Evolutionary conservation across 225 moss, liverwort and hornwort species (phyloP).

Genomic region (Asterella californica): DNA sequence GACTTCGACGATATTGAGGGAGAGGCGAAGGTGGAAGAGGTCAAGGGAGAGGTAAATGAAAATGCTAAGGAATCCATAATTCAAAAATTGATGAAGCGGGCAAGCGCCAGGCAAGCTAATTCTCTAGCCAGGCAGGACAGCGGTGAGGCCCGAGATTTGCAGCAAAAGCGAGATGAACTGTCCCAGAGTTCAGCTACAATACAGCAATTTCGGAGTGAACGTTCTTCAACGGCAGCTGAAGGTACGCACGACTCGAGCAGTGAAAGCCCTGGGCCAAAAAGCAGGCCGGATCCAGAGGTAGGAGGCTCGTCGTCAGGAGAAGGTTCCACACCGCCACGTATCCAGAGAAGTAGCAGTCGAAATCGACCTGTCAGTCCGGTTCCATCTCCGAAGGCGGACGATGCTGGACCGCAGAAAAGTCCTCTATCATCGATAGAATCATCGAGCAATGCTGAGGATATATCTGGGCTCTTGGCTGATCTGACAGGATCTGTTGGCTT

Average conservation of each 20-base stretch:
- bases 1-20: background rate
- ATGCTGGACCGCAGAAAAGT: background rate
- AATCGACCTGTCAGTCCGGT: background rate
- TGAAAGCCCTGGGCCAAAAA: background rate
- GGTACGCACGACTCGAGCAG: no score
- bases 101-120: background rate
- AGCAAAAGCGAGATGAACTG: background rate
- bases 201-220: background rate
- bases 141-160: background rate
- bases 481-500: background rate
- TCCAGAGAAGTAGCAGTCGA: background rate
- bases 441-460: slow-evolving; percentile 11
- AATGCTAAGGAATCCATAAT: slow-evolving; percentile 18
- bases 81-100: slow-evolving; percentile 35
- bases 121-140: background rate
- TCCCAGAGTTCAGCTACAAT: background rate
- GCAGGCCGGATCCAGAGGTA: background rate
- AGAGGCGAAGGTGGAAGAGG: background rate
- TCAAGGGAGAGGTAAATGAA: background rate
- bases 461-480: slow-evolving; percentile 2
- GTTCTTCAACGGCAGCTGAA: background rate
- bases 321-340: no score
- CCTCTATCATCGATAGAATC: slow-evolving; percentile 12
- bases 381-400: background rate
- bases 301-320: background rate